Evolutionary conservation across 2,329 filamentous ascomycete species (phyloP).

Genomic region (Ophiostoma quercus): DNA sequence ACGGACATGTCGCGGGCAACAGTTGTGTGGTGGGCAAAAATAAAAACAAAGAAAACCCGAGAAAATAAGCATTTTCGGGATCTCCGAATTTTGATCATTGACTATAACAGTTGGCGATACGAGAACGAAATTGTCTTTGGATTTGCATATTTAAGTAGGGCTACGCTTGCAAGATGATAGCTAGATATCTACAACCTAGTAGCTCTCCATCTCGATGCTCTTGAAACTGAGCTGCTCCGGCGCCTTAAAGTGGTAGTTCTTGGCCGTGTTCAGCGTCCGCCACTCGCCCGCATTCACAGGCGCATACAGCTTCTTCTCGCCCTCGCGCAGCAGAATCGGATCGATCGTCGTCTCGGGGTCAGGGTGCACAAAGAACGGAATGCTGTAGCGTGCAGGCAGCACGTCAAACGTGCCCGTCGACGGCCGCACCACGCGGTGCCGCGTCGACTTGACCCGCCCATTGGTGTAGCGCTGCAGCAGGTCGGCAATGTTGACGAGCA

Average conservation of each 20-base stretch:
- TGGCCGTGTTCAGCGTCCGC: conserved; percentile 16
- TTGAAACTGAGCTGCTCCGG: conserved; percentile 13
- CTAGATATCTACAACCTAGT: background rate
- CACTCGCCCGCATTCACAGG: conserved; percentile 13
- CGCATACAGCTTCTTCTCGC: conserved; percentile 6
- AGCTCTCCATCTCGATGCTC: conserved; percentile 14
- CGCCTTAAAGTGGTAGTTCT: conserved; percentile 15
- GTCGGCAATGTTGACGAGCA: conserved; percentile 18
- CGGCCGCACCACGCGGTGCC: conserved; percentile 1
- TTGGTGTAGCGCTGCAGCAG: conserved; percentile 20
- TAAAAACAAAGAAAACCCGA: no score
- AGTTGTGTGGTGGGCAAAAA: no score
- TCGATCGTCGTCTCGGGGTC: conserved; percentile 11
- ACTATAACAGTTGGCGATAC: background rate
- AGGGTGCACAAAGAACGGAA: conserved; percentile 11
- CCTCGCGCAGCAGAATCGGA: conserved; percentile 9
- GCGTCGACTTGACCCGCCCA: conserved; percentile 12
- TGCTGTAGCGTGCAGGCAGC: conserved; percentile 8
- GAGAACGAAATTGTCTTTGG: background rate
- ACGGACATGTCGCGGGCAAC: no score
- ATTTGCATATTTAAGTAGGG: background rate
- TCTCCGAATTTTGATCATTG: background rate
- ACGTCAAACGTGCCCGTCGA: conserved; percentile 5
- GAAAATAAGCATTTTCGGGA: no score
- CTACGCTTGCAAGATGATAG: background rate